Conservation (phyloP, 805 yeast genomes). For the Metschnikowia koreensis region DNA sequence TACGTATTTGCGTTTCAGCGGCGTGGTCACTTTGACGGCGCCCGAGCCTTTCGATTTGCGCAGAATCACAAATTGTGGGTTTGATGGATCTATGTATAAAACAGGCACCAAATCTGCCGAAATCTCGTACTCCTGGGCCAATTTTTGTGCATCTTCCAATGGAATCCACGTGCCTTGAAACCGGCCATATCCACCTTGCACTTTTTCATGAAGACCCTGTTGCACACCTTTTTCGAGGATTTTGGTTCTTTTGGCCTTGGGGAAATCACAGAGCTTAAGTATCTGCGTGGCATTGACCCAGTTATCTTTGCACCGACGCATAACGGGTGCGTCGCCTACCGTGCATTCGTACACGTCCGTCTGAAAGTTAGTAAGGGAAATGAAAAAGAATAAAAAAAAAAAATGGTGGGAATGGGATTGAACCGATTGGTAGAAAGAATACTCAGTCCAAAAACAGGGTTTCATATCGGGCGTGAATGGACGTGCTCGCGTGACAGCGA, state of each 20-base stretch:
- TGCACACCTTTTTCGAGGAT: conserved; percentile 93
- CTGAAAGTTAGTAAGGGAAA: conserved; percentile 20
- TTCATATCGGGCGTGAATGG: too few relatives aligned
- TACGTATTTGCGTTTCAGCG: conserved; percentile 41
- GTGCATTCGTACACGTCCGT: conserved; percentile 71
- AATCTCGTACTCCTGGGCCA: conserved; percentile 41
- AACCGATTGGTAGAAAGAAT: too few relatives aligned
- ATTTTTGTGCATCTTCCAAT: conserved; percentile 58
- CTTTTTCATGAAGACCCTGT: conserved; percentile 82
- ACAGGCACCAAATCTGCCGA: conserved; percentile 43
- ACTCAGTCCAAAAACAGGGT: too few relatives aligned
- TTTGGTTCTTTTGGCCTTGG: conserved; percentile 90
- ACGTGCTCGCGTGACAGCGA: too few relatives aligned
- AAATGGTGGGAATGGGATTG: too few relatives aligned
- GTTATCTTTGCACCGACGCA: conserved; percentile 87
- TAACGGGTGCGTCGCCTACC: conserved; percentile 67
- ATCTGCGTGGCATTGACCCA: conserved; percentile 99
- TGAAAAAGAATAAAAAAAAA: too few relatives aligned
- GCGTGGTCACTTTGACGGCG: conserved; percentile 38
- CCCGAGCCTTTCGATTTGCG: conserved; percentile 29
- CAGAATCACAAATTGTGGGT: conserved; percentile 37
- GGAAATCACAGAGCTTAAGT: conserved; percentile 87
- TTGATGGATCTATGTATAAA: conserved; percentile 35
- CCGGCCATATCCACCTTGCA: conserved; percentile 96
- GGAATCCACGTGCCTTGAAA: conserved; percentile 99